Evolutionary conservation across 163 green algal genomes (phyloP), one percentile per base, ranked within the genome.

Genomic region (Prototheca cutis): DNA sequence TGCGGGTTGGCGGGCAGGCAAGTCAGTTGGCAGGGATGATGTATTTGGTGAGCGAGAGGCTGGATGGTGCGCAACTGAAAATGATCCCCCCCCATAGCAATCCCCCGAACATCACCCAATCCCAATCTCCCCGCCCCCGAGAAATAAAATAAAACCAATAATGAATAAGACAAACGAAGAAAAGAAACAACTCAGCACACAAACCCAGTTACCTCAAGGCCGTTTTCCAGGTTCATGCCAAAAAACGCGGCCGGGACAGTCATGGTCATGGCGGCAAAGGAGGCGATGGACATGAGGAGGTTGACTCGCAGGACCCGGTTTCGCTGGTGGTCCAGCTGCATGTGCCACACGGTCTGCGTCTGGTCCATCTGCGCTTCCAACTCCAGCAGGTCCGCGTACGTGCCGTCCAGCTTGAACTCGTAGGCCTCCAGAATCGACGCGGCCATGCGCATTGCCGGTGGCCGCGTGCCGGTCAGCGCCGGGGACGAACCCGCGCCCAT

Each of bases 271-370:
- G 66, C 40, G 4, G 65, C 62, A 23, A 83, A 70, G 21, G 36
- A 58, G 8, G 65, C 61, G 18, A 76, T 63, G 17, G 33, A 63
- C 29, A 84, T 72, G 1, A 82, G 48, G 4, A 87, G 59, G 61
- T 86, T 82, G 47, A 87, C 63, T 1, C 75, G 61, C 49, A 86
- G 70, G 39, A 85, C 81, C 6, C 79, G 48, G 69, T 87, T 87
- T 34, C 79, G 63, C 36, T 75, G 69, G 56, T 77, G 66, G 55
- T 80, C 79, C 32, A 87, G 66, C 60, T 81, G 72, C 78, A 87
- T 86, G 65, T 74, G 69, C 78, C 79, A 87, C 55, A 87, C 68
- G 30, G 78, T 66, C 40, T 63, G 29, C 29, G 58, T 76, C 67
- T 68, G 63, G 31, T 81, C 72, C 48, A 87, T 64, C 55, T 71